Percentiles rank a stretch among this genome's conserved stretches.
These are phyloP conservation scores for Xerocomus spinulosus DNA, from an alignment of 768 basidiomycete genomes.

Conservation along the genomic window DNA sequence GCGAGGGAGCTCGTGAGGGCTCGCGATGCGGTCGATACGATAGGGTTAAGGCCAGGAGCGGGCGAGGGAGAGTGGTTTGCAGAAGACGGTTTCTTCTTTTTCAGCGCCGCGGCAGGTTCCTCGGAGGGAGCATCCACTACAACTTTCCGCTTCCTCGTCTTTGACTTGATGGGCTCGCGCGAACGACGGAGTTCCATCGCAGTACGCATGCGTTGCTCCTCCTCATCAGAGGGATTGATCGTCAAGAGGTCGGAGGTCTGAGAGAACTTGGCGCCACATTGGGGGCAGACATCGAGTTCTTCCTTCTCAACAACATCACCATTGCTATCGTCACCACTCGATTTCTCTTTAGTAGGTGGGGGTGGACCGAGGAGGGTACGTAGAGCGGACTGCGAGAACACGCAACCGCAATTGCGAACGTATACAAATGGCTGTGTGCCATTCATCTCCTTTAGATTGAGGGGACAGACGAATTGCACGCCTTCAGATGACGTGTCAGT, in stretches of 20 bases:
- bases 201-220: conserved; percentile 53
- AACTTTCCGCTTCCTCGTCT: conserved; percentile 61
- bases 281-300: conserved; percentile 63
- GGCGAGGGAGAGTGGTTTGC: conserved; percentile 20
- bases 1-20: conserved; percentile 70
- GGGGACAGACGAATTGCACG: conserved; percentile 82
- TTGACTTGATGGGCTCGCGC: conserved; percentile 49
- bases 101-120: conserved; percentile 36
- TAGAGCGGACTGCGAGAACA: conserved; percentile 82
- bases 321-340: conserved; percentile 27
- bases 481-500: conserved; percentile 41
- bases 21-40: conserved; percentile 53
- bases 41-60: conserved; percentile 39
- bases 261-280: conserved; percentile 70
- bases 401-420: conserved; percentile 81
- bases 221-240: conserved; percentile 69
- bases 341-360: conserved; percentile 22
- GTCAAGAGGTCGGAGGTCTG: conserved; percentile 48
- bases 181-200: conserved; percentile 57
- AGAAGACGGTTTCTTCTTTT: conserved; percentile 34
- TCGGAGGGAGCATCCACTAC: conserved; percentile 24
- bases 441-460: conserved; percentile 93
- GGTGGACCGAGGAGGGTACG: conserved; percentile 45
- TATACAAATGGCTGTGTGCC: conserved; percentile 87
- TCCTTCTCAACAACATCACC: conserved; percentile 18